phyloP scores from a whole-genome alignment of 1,284 basidiomycete genomes.

The Flammula alnicola region DNA sequence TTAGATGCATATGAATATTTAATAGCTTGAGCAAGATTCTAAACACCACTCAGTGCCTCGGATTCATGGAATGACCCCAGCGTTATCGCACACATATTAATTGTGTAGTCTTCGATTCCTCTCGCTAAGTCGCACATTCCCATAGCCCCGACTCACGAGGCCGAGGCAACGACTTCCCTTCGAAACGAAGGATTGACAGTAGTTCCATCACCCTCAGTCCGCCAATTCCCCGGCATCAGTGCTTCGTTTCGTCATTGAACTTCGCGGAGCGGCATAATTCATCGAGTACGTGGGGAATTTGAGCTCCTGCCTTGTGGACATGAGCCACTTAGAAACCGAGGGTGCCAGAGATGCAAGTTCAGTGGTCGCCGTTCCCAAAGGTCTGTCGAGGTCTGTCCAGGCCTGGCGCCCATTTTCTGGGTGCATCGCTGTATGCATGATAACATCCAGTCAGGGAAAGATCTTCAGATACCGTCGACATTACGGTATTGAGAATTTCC shows the following conservation, averaged over 20 bases:
- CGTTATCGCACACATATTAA: too few relatives aligned
- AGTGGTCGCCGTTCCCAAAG: conserved; percentile 4
- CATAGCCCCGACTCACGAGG: background rate
- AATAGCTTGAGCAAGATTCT: background rate
- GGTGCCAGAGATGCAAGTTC: background rate
- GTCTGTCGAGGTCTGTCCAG: conserved; percentile 1
- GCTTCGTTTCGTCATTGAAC: background rate
- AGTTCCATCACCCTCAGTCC: background rate
- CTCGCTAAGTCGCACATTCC: conserved; percentile 1
- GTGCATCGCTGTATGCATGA: conserved; percentile 5
- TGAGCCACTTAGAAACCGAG: conserved; percentile 16
- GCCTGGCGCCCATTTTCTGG: conserved; percentile 10
- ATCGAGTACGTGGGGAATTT: conserved; percentile 9
- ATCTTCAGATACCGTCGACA: conserved; percentile 12
- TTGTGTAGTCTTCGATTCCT: conserved; percentile 1
- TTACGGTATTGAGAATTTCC: conserved; percentile 9
- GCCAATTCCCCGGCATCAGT: background rate
- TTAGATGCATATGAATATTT: background rate
- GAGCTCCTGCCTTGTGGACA: conserved; percentile 7
- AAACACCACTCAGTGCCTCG: too few relatives aligned
- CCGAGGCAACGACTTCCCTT: background rate
- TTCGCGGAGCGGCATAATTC: conserved; percentile 5
- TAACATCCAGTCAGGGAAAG: conserved; percentile 4
- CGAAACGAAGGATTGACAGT: background rate
- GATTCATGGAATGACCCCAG: too few relatives aligned